Percentiles rank a stretch among this genome's conserved stretches.
Evolutionary conservation across 371 early-diverging fungal species (phyloP).

Genomic region (Gilbertella persicaria): DNA sequence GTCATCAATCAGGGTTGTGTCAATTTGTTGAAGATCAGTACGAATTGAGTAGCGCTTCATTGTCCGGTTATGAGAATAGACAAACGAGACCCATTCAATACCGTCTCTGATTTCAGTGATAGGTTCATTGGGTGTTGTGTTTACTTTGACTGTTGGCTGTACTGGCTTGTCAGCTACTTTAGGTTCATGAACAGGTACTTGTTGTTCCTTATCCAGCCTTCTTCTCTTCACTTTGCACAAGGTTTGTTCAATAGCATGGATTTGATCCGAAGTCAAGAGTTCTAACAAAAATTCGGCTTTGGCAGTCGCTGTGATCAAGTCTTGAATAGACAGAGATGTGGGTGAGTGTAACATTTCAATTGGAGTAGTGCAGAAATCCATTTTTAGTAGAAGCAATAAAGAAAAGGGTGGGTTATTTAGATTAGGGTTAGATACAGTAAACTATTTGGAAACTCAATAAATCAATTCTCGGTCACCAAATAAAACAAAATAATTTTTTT

Average conservation of each 20-base stretch:
- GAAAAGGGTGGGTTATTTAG: conserved; percentile 13
- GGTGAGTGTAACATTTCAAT: conserved; percentile 28
- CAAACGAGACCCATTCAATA: conserved; percentile 71
- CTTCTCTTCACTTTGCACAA: conserved; percentile 39
- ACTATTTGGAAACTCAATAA: too few species aligned
- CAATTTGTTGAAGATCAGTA: conserved; percentile 74
- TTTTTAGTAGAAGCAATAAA: conserved; percentile 19
- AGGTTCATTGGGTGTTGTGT: conserved; percentile 39
- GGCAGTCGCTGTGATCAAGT: conserved; percentile 33
- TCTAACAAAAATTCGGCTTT: conserved; percentile 38
- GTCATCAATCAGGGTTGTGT: conserved; percentile 59
- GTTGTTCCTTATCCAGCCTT: conserved; percentile 27
- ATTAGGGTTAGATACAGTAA: conserved; percentile 13
- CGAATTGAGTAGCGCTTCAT: conserved; percentile 74
- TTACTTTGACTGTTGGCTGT: not conserved
- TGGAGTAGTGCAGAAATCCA: conserved; percentile 31
- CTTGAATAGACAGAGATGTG: conserved; percentile 37
- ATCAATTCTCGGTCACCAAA: conserved; percentile 1
- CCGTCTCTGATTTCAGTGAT: conserved; percentile 54
- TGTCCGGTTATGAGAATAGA: conserved; percentile 66
- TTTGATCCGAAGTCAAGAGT: conserved; percentile 37
- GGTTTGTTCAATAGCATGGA: conserved; percentile 37
- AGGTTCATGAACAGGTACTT: not conserved
- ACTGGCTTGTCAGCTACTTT: not conserved
- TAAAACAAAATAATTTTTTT: not conserved